These are phyloP conservation scores for Cercospora sp. DNA, from an alignment of 2,329 filamentous ascomycete species.

Conservation along the genomic window DNA sequence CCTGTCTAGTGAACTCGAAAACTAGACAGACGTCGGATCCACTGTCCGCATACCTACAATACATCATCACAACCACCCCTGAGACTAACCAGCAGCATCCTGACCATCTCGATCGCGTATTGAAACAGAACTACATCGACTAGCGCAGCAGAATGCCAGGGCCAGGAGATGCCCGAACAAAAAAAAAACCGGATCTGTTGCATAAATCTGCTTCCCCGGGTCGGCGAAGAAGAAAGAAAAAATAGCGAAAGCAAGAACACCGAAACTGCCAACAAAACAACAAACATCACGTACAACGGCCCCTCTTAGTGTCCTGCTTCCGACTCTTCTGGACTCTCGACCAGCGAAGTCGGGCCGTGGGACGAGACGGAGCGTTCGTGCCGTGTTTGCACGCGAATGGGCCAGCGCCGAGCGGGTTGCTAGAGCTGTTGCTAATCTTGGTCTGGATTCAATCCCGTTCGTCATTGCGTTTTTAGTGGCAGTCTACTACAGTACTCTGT, in stretches of 20 bases:
- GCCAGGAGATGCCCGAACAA: not conserved
- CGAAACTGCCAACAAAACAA: not conserved
- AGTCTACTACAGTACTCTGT: not conserved
- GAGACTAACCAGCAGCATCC: not conserved
- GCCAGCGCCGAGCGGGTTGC: not conserved
- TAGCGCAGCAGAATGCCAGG: not conserved
- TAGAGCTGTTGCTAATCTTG: not conserved
- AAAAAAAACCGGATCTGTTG: not conserved
- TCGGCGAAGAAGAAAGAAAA: not conserved
- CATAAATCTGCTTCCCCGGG: not conserved
- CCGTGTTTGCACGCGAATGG: not conserved
- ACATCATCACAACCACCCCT: not conserved
- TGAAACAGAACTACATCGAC: not conserved
- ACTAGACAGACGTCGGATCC: not conserved
- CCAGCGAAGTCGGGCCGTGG: constrained; percentile 4
- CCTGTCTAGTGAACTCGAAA: not conserved
- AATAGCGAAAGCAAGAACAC: not conserved
- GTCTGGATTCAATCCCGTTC: not conserved
- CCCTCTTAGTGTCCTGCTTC: not conserved
- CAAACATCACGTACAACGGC: not conserved
- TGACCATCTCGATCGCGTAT: not conserved
- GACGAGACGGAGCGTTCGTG: constrained; percentile 1
- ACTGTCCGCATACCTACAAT: not conserved
- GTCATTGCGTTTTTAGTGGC: not conserved
- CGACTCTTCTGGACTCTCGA: not conserved